These are phyloP conservation scores for Rhodocollybia butyracea DNA, from an alignment of 768 basidiomycete species.

Conservation along the genomic window DNA sequence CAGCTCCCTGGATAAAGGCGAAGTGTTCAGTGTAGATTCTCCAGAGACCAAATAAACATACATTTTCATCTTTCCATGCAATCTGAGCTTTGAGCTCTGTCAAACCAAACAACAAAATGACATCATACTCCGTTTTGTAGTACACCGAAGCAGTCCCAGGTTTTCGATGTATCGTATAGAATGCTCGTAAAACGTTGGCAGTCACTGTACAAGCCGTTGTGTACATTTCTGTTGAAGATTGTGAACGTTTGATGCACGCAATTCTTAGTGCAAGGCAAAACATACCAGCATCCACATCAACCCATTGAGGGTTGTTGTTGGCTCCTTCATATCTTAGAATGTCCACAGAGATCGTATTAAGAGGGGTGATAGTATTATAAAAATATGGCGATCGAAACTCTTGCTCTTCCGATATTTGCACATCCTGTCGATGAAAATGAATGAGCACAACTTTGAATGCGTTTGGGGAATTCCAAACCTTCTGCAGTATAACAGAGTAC, in stretches of 20 bases:
- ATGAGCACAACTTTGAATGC: not conserved
- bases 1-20: slow-evolving; percentile 24
- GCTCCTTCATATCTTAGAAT: slow-evolving; percentile 1
- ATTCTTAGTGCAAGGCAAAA: not conserved
- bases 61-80: slow-evolving; percentile 47
- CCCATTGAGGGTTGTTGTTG: not conserved
- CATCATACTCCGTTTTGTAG: slow-evolving; percentile 34
- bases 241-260: not conserved
- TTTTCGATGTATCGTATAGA: not conserved
- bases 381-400: not conserved
- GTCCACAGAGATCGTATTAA: not conserved
- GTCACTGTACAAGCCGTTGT: slow-evolving; percentile 19
- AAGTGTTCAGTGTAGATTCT: not conserved
- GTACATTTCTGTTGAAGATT: slow-evolving; percentile 17
- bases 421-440: not conserved
- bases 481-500: slow-evolving; percentile 25
- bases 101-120: slow-evolving; percentile 48
- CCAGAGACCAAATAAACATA: slow-evolving; percentile 21
- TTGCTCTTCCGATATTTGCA: not conserved
- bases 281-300: not conserved
- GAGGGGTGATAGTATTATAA: not conserved
- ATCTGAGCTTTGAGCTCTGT: slow-evolving; percentile 53
- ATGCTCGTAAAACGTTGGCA: slow-evolving; percentile 20
- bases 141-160: slow-evolving; percentile 12
- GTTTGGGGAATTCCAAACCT: slow-evolving; percentile 15